Conservation (phyloP, 148 eudicot species). For the Rhododendron griersonianum region DNA sequence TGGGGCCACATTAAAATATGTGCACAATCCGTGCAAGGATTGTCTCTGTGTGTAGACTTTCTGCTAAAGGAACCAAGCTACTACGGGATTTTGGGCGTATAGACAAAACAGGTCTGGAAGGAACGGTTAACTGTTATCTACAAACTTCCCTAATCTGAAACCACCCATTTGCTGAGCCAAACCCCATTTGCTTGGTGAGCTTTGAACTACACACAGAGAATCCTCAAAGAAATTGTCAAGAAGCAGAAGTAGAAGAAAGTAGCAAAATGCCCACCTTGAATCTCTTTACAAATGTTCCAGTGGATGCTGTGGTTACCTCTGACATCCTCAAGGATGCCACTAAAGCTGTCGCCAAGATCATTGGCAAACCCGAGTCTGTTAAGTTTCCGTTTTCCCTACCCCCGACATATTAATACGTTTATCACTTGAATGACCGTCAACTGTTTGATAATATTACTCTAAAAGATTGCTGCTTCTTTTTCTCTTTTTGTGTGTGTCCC, state of each 20-base stretch:
- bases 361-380: constrained; percentile 92
- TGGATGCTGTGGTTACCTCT: constrained; percentile 68
- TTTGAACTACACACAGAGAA: not conserved
- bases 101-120: not conserved
- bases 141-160: not conserved
- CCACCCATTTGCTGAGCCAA: not conserved
- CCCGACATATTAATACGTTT: not conserved
- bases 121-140: not conserved
- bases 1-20: no score
- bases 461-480: not conserved
- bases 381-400: not conserved
- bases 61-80: no score
- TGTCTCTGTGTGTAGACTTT: no score
- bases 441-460: constrained; percentile 34
- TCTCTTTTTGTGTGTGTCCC: not conserved
- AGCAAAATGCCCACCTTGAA: constrained; percentile 81
- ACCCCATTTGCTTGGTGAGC: not conserved
- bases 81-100: not conserved
- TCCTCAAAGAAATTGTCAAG: not conserved
- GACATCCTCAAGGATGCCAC: constrained; percentile 97
- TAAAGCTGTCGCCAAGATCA: constrained; percentile 82
- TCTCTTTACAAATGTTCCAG: constrained; percentile 80
- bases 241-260: constrained; percentile 16
- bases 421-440: constrained; percentile 4
- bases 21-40: no score